Conservation (phyloP, 2,329 filamentous ascomycete genomes). For the Pseudocercospora fijiensis region DNA sequence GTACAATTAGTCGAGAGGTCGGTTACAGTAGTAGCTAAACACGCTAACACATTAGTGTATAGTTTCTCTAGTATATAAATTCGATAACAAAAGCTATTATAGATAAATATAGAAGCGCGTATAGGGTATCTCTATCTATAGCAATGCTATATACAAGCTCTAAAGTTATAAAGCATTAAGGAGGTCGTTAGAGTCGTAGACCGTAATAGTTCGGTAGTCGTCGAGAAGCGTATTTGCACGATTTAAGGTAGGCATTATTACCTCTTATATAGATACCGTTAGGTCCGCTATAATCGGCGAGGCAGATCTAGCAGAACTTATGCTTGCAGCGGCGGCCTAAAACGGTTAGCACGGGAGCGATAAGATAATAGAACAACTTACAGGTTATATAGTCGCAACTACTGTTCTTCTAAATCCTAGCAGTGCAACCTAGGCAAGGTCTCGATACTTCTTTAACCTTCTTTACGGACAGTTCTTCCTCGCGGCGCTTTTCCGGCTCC, state of each 20-base stretch:
- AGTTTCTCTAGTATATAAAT: too few species aligned
- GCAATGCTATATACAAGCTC: background rate
- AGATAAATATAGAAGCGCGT: background rate
- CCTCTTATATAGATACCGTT: background rate
- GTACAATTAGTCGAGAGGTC: too few species aligned
- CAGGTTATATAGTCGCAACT: constrained; percentile 15
- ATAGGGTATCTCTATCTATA: background rate
- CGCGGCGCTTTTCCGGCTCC: constrained; percentile 3
- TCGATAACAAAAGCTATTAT: too few species aligned
- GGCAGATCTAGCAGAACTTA: constrained; percentile 24
- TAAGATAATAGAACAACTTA: background rate
- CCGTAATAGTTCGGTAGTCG: background rate
- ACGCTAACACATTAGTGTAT: too few species aligned
- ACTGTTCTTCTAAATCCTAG: constrained; percentile 1
- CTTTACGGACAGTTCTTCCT: background rate
- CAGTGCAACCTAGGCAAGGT: constrained; percentile 16
- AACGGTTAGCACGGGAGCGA: background rate
- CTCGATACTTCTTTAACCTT: constrained; percentile 14
- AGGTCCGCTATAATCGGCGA: constrained; percentile 4
- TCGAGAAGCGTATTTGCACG: background rate
- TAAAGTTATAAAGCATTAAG: background rate
- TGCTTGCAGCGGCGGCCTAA: constrained; percentile 17
- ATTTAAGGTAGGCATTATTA: background rate
- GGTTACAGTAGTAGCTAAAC: too few species aligned
- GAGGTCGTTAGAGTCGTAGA: background rate